Evolutionary conservation across 768 basidiomycete genomes (phyloP).

Genomic region (Infundibulicybe gibba): DNA sequence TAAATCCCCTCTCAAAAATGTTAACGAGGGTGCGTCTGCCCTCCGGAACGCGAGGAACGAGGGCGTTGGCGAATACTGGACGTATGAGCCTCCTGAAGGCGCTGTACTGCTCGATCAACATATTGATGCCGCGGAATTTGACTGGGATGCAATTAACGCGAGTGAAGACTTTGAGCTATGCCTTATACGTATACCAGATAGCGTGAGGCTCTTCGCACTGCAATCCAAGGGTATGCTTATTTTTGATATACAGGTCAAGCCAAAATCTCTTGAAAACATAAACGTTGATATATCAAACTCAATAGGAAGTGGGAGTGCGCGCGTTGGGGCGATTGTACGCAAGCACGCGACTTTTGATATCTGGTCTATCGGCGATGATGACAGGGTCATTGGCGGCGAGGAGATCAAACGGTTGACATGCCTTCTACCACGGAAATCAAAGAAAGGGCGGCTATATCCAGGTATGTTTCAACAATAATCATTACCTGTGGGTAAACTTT

Average conservation of each 20-base stretch:
- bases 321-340: constrained; percentile 46
- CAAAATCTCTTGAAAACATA: constrained; percentile 55
- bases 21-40: too few relatives aligned
- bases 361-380: constrained; percentile 54
- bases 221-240: background rate
- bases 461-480: constrained; percentile 47
- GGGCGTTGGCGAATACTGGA: constrained; percentile 53
- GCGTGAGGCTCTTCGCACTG: constrained; percentile 37
- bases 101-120: constrained; percentile 42
- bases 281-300: constrained; percentile 42
- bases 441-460: constrained; percentile 54
- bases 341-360: constrained; percentile 60
- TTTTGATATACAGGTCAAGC: constrained; percentile 47
- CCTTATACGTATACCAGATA: constrained; percentile 66
- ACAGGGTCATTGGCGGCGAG: constrained; percentile 46
- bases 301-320: constrained; percentile 25
- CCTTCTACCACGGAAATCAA: constrained; percentile 60
- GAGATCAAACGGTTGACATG: constrained; percentile 60
- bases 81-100: constrained; percentile 55
- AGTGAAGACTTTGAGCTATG: constrained; percentile 65
- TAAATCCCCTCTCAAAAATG: too few relatives aligned
- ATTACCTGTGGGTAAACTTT: background rate
- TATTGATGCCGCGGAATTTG: constrained; percentile 51
- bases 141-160: constrained; percentile 61
- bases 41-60: constrained; percentile 42